phyloP scores from a whole-genome alignment of 2,329 filamentous ascomycete species.

The Aspergillus sojae region DNA sequence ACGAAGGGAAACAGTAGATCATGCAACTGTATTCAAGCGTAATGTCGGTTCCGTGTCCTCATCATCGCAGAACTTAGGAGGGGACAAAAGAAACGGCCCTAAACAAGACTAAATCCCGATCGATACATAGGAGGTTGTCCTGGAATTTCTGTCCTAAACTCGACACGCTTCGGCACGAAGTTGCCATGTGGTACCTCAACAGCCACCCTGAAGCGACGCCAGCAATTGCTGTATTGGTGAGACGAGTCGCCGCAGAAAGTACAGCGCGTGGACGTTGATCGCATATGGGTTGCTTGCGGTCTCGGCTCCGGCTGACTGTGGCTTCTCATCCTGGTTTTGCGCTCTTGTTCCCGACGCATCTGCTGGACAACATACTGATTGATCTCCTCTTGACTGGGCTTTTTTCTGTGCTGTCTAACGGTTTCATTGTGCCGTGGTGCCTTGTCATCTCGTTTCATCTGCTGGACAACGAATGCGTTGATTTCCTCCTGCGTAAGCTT shows the following conservation, averaged over 20 bases:
- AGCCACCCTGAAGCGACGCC: slow-evolving; percentile 26
- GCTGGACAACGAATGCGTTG: slow-evolving; percentile 29
- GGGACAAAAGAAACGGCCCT: not conserved
- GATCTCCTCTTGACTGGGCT: slow-evolving; percentile 33
- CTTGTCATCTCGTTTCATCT: slow-evolving; percentile 24
- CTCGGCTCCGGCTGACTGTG: slow-evolving; percentile 25
- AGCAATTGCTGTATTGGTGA: slow-evolving; percentile 28
- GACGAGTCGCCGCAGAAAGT: slow-evolving; percentile 27
- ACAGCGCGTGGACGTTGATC: slow-evolving; percentile 17
- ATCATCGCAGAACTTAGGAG: not conserved
- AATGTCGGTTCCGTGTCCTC: not conserved
- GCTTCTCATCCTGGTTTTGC: slow-evolving; percentile 20
- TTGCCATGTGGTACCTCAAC: slow-evolving; percentile 28
- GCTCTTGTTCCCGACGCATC: slow-evolving; percentile 29
- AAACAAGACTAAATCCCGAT: slow-evolving; percentile 27
- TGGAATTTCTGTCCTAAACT: slow-evolving; percentile 24
- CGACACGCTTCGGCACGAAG: slow-evolving; percentile 26
- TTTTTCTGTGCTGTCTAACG: slow-evolving; percentile 22
- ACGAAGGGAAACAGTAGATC: not conserved
- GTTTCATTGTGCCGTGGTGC: slow-evolving; percentile 6
- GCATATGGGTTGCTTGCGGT: slow-evolving; percentile 1
- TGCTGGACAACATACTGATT: slow-evolving; percentile 32
- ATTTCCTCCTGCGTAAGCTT: slow-evolving; percentile 29
- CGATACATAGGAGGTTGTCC: slow-evolving; percentile 28
- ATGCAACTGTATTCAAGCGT: not conserved